phyloP scores from a whole-genome alignment of 495 filamentous ascomycete species.

The Aspergillus nidulans region DNA sequence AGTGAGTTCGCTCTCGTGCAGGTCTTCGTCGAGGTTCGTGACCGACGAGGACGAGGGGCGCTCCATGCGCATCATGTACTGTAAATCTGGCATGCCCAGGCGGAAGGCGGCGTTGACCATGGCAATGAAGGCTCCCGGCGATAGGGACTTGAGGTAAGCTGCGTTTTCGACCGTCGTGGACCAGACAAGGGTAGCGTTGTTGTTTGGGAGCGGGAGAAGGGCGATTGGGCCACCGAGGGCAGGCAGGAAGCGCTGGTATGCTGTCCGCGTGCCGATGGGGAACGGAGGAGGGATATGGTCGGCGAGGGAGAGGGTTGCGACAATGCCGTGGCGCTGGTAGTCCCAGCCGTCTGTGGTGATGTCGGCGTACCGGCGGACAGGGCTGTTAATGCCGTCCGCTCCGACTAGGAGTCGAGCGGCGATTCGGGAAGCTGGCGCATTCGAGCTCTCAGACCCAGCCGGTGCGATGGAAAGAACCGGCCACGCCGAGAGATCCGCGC shows the following conservation, averaged over 20 bases:
- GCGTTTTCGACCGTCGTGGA: constrained; percentile 78
- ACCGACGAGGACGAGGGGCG: constrained; percentile 25
- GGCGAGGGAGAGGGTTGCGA: constrained; percentile 76
- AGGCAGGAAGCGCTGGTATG: constrained; percentile 94
- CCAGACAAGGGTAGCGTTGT: constrained; percentile 85
- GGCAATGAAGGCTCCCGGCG: constrained; percentile 66
- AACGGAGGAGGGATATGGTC: constrained; percentile 32
- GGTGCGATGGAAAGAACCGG: constrained; percentile 68
- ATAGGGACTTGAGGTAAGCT: constrained; percentile 70
- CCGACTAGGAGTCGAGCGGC: constrained; percentile 83
- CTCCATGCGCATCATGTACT: constrained; percentile 66
- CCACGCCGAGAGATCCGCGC: constrained; percentile 78
- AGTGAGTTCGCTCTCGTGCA: constrained; percentile 66
- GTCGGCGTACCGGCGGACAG: constrained; percentile 82
- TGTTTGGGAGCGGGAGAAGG: constrained; percentile 80
- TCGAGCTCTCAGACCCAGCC: constrained; percentile 20
- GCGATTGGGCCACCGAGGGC: constrained; percentile 76
- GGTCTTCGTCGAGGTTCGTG: constrained; percentile 12
- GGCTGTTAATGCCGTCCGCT: constrained; percentile 91
- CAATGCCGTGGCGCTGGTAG: constrained; percentile 84
- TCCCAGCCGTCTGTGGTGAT: constrained; percentile 89
- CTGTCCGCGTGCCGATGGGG: constrained; percentile 54
- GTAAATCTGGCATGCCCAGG: constrained; percentile 70
- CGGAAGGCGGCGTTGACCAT: constrained; percentile 95
- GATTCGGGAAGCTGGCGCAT: constrained; percentile 42